Percentiles rank a stretch among this genome's conserved stretches.
Evolutionary conservation across 805 yeast genomes (phyloP).

Genomic region (Dipodascopsis uninucleata): DNA sequence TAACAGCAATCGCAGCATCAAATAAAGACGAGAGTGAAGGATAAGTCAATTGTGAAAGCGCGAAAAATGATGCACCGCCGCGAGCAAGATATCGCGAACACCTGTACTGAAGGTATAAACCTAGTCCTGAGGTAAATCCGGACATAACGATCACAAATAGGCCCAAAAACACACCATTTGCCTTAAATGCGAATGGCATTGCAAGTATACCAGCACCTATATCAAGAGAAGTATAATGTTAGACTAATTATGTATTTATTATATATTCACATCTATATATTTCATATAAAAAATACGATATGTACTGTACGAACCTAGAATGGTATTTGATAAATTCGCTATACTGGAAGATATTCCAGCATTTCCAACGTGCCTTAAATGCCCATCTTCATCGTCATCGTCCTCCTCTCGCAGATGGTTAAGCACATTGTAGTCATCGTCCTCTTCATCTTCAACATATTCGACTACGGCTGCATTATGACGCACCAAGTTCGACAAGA

Average conservation of each 20-base stretch:
- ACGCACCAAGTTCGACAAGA: no score
- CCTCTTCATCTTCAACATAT: conserved; percentile 25
- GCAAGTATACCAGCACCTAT: conserved; percentile 78
- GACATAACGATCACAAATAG: conserved; percentile 52
- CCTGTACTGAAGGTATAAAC: conserved; percentile 59
- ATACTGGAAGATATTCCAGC: conserved; percentile 24
- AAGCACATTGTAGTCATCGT: conserved; percentile 15
- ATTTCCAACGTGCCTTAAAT: conserved; percentile 12
- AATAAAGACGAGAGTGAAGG: conserved; percentile 65
- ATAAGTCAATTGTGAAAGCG: conserved; percentile 62
- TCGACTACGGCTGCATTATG: conserved; percentile 9
- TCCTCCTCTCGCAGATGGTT: conserved; percentile 5
- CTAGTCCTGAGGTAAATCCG: conserved; percentile 62
- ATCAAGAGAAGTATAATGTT: background rate
- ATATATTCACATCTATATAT: background rate
- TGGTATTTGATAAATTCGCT: conserved; percentile 61
- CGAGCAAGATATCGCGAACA: conserved; percentile 52
- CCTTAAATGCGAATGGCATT: conserved; percentile 63
- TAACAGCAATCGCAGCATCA: conserved; percentile 69
- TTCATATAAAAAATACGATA: background rate
- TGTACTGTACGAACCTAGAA: conserved; percentile 34
- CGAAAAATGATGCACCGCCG: conserved; percentile 67
- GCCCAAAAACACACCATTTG: conserved; percentile 63
- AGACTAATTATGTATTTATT: background rate
- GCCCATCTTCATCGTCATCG: conserved; percentile 3